Evolutionary conservation across 2,329 filamentous ascomycete species (phyloP), one percentile per base, ranked within the genome.

Genomic region (Teratosphaeria destructans): DNA sequence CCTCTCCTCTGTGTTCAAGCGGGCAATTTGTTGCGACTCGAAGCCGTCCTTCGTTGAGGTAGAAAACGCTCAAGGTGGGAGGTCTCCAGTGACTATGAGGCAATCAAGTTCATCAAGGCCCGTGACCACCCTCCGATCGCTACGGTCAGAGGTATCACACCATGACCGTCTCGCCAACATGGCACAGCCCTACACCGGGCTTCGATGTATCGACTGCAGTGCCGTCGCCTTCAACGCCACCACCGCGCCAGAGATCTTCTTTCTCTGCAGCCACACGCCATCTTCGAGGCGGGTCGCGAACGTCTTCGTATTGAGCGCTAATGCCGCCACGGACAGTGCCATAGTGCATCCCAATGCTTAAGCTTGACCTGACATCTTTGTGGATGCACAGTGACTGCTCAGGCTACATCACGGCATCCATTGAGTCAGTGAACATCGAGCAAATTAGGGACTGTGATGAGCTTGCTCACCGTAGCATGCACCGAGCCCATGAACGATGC

Each of bases 321-420:
- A 79, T 65, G 0, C 72, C 74, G 16, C 78, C 77, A 57, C 78
- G 64, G 0, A 81, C 73, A 0, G 78, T 80, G 0, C 79, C 79
- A 62, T 76, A 81, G 60, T 81, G 79, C 79, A 81, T 81, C 0
- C 77, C 79, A 29, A 81, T 74, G 35, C 76, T 79, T 63, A 74
- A 75, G 67, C 72, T 77, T 57, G 77, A 78, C 53, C 64, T 71
- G 53, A 81, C 66, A 59, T 79, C 77, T 56, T 74, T 73, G 59
- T 81, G 78, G 52, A 81, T 78, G 32, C 74, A 67, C 1, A 80
- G 63, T 5, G 76, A 76, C 61, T 81, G 78, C 60, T 79, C 77
- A 0, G 79, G 78, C 43, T 49, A 8, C 43, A 23, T 23, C 43
- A 23, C n/a, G 10, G 10, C 43, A 49, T 19, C 43, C n/a, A 19